A percentile compares a stretch with the other conserved stretches of the same genome.
These are phyloP conservation scores for Stachybotrys elegans DNA, from an alignment of 2,329 filamentous ascomycete genomes.

Conservation along the genomic window DNA sequence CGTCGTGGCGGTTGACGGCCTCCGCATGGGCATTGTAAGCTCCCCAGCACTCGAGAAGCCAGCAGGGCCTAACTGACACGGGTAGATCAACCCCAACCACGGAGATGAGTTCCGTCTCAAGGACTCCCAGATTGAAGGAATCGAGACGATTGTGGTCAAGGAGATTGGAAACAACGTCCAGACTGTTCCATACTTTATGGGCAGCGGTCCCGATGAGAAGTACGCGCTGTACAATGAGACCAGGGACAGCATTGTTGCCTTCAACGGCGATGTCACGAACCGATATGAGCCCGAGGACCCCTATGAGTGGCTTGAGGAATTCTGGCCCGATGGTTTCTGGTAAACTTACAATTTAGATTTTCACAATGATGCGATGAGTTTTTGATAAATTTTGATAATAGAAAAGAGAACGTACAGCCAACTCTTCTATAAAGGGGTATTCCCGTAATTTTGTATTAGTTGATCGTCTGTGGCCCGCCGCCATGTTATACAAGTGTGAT, in stretches of 20 bases:
- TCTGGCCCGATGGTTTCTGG: conserved; percentile 28
- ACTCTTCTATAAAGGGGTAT: no score
- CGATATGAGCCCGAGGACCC: conserved; percentile 29
- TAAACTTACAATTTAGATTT: no score
- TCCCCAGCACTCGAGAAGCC: not conserved
- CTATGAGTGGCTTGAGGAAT: conserved; percentile 50
- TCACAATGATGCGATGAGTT: no score
- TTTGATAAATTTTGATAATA: no score
- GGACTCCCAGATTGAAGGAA: conserved; percentile 17
- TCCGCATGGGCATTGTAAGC: conserved; percentile 19
- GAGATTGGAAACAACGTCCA: conserved; percentile 24
- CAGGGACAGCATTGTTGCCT: conserved; percentile 18
- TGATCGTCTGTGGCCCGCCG: no score
- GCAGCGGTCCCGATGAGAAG: conserved; percentile 20
- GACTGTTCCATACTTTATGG: conserved; percentile 17
- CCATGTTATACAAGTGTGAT: no score
- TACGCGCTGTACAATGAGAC: conserved; percentile 22
- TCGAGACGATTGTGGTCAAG: conserved; percentile 18
- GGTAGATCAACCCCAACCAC: conserved; percentile 22
- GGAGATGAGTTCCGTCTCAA: conserved; percentile 23
- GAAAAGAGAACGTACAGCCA: no score
- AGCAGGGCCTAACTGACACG: not conserved
- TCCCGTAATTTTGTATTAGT: no score
- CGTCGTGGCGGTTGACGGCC: conserved; percentile 18
- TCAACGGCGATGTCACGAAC: conserved; percentile 14